Evolutionary conservation across 345 rosid species (phyloP), one percentile per base, ranked within the genome.

Genomic region (Gossypium sturtianum): DNA sequence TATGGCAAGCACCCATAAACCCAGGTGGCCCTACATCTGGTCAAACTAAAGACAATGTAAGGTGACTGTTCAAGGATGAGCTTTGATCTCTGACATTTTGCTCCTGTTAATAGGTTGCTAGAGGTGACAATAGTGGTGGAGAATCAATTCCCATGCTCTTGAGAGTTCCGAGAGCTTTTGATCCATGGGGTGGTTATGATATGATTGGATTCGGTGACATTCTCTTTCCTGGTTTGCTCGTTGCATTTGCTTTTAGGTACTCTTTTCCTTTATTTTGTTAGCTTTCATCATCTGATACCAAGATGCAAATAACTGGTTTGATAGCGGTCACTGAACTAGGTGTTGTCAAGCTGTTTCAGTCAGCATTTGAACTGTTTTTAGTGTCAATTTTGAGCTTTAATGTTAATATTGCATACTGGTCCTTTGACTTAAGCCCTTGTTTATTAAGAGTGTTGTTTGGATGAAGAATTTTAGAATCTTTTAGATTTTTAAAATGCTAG

Each of bases 171-270:
- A 87, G 97, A 73, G 54, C 86, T 75, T 71, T 76, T 75, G 97
- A 96, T 76, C 97, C 97, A 3, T 96, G 97, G 97, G 97, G 98
- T 80, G 97, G 99, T 74, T 87, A 96, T 84, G 89, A 93, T 81
- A 96, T 96, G 98, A 88, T 96, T 81, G 99, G 99, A 72, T 96
- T 96, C 75, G 99, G 99, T n/a, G 99, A 96, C 80, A 90, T 93
- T 81, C 97, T 93, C 65, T 90, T 96, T 78, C 97, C 98, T 68
- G 99, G 98, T 80, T 83, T 96, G 91, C 94, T 96, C 34, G 82
- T 93, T 77, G 87, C 88, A 72, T 94, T 96, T 86, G 80, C 91
- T 66, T 83, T 64, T 77, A 95, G 99, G 98, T 95, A 86, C 53
- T 64, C 45, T 66, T 0, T 41, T 53, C 16, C 45, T 56, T 38